Percentiles rank a stretch among this genome's conserved stretches.
phyloP scores from a whole-genome alignment of 345 rosid species.

The Luvunga scandens region DNA sequence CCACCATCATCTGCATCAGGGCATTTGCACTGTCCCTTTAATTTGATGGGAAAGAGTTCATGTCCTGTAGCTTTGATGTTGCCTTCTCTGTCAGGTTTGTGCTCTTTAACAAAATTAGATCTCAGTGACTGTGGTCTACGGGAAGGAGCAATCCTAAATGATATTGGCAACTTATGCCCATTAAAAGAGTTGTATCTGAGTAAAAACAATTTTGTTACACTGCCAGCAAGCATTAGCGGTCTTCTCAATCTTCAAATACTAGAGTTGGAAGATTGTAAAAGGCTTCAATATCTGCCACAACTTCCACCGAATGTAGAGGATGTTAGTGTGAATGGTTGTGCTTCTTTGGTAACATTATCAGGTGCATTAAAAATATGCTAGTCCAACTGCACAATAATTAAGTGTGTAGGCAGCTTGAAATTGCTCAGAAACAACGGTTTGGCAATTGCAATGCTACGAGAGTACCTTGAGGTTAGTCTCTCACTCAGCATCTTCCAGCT shows the following conservation, averaged over 20 bases:
- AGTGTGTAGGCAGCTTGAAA: slow-evolving; percentile 8
- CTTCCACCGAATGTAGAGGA: neutral
- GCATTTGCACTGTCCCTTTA: neutral
- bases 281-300: neutral
- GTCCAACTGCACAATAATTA: neutral
- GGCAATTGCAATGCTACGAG: neutral
- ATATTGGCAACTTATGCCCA: too few relatives aligned
- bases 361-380: neutral
- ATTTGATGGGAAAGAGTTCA: slow-evolving; percentile 1
- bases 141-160: too few relatives aligned
- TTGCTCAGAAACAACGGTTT: neutral
- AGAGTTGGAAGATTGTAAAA: slow-evolving; percentile 6
- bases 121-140: neutral
- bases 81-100: neutral
- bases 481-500: neutral
- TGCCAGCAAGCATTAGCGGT: neutral
- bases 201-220: too few relatives aligned
- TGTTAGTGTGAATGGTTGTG: slow-evolving; percentile 7
- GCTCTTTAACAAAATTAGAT: neutral
- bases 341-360: slow-evolving; percentile 13
- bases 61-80: neutral
- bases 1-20: too few relatives aligned
- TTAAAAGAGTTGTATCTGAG: too few relatives aligned
- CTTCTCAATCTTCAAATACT: neutral
- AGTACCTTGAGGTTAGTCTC: neutral